These are phyloP conservation scores for Daldinia sp. DNA, from an alignment of 2,329 filamentous ascomycete genomes.

Conservation along the genomic window DNA sequence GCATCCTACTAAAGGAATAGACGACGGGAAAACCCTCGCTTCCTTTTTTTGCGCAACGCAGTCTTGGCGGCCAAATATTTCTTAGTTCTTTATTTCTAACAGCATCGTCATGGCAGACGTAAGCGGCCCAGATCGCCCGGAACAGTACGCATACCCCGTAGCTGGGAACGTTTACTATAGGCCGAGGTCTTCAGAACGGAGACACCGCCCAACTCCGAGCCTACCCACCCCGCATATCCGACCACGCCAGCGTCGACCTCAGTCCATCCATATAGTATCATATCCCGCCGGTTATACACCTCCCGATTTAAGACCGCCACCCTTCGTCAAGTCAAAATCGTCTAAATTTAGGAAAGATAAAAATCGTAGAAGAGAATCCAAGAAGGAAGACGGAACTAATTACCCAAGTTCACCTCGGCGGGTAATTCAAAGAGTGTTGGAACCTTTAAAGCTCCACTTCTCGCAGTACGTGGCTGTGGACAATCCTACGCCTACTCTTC, in stretches of 20 bases:
- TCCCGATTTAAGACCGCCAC: slow-evolving; percentile 54
- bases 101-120: slow-evolving; percentile 43
- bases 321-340: slow-evolving; percentile 57
- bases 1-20: slow-evolving; percentile 11
- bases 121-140: slow-evolving; percentile 32
- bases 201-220: slow-evolving; percentile 34
- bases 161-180: slow-evolving; percentile 45
- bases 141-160: slow-evolving; percentile 36
- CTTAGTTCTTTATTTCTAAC: slow-evolving; percentile 40
- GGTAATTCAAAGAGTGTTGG: slow-evolving; percentile 47
- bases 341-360: slow-evolving; percentile 45
- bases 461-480: slow-evolving; percentile 35
- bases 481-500: slow-evolving; percentile 16
- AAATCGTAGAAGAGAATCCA: slow-evolving; percentile 23
- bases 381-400: slow-evolving; percentile 41
- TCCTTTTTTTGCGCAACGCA: slow-evolving; percentile 23
- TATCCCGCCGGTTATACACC: slow-evolving; percentile 55
- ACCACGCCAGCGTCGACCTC: slow-evolving; percentile 58
- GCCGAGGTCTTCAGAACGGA: slow-evolving; percentile 39
- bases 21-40: slow-evolving; percentile 9
- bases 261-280: slow-evolving; percentile 62
- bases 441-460: slow-evolving; percentile 44
- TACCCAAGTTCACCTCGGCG: slow-evolving; percentile 45
- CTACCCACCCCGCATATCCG: slow-evolving; percentile 56
- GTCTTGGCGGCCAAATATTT: slow-evolving; percentile 15